Percentiles rank a stretch among this genome's conserved stretches.
phyloP scores from a whole-genome alignment of 2,329 filamentous ascomycete species.

The Diaporthe capsici region DNA sequence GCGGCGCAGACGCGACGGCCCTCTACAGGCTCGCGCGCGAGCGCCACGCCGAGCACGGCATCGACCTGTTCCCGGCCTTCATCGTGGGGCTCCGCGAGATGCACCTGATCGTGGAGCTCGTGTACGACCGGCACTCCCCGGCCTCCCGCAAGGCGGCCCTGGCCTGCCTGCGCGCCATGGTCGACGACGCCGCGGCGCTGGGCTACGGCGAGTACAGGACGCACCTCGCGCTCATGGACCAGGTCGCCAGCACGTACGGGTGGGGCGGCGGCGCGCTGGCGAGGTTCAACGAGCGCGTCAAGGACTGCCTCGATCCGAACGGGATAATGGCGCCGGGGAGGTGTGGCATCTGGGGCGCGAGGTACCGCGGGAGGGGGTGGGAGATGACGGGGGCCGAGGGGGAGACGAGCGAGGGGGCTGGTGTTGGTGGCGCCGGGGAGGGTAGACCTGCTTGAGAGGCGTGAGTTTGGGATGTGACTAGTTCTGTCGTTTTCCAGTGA shows the following conservation, averaged over 20 bases:
- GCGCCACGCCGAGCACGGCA: slow-evolving; percentile 46
- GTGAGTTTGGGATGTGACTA: not conserved
- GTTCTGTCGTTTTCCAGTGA: not conserved
- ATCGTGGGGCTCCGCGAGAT: slow-evolving; percentile 58
- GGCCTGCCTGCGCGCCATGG: slow-evolving; percentile 52
- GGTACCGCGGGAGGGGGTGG: slow-evolving; percentile 51
- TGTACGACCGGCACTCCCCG: slow-evolving; percentile 56
- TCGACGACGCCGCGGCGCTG: slow-evolving; percentile 52
- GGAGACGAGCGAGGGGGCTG: slow-evolving; percentile 50
- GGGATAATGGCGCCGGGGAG: slow-evolving; percentile 62
- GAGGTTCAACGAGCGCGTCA: slow-evolving; percentile 55
- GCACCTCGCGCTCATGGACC: slow-evolving; percentile 56
- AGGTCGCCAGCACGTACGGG: slow-evolving; percentile 56
- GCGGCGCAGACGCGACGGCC: slow-evolving; percentile 52
- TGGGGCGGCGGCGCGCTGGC: slow-evolving; percentile 54
- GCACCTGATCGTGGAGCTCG: slow-evolving; percentile 60
- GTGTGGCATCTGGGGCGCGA: slow-evolving; percentile 59
- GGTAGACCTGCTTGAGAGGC: not conserved
- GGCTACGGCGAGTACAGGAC: slow-evolving; percentile 59
- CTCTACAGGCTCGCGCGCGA: slow-evolving; percentile 51
- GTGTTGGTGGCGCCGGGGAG: slow-evolving; percentile 43
- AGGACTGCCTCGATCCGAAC: slow-evolving; percentile 58
- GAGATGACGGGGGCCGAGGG: slow-evolving; percentile 53
- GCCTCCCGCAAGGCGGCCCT: slow-evolving; percentile 47
- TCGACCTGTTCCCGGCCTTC: slow-evolving; percentile 52